Evolutionary conservation across 768 basidiomycete species (phyloP), one percentile per base, ranked within the genome.

Genomic region (Scleroderma citrinum): DNA sequence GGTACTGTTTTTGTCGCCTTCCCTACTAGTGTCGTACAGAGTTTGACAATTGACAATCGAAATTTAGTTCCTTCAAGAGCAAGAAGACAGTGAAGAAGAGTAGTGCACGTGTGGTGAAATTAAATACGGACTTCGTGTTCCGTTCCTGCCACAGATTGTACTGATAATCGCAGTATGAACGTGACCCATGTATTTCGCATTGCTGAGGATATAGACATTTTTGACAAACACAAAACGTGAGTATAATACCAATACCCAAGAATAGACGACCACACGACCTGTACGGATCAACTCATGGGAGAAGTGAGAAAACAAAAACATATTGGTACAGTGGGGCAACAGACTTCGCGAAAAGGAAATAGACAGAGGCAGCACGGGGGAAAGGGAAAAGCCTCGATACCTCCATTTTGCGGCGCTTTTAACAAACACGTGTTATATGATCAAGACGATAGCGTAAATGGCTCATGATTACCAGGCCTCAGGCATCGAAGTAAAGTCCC

Each of bases 51-150:
- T 90, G 83, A 90, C 32, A 13, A 46, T 44, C n/a, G n/a, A n/a
- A n/a, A n/a, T 23, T 0, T 59, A 94, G 92, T 93, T 89, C 75
- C 75, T 95, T 70, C 87, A 90, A 69, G 89, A 92, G 67, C 85
- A 91, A 69, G 87, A 92, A 55, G 70, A 83, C 29, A 81, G 83
- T 47, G 83, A 83, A 51, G 85, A 84, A 44, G 76, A 81, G 26
- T 54, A 64, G 14, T 62, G 57, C 12, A 35, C 6, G 13, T 14
- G 34, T 13, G 13, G 12, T 13, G 5, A 13, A 13, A 35, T 12
- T 7, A 26, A 10, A 39, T 35, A 23, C 26, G 37, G 37, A 37
- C 44, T 36, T 47, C 6, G 8, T 41, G 6, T 30, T 34, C 11
- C 14, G 37, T 31, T 16, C 30, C n/a, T 2, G 14, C 14, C n/a